phyloP scores from a whole-genome alignment of 176 grass and related monocot species.

The Cymbopogon citratus region DNA sequence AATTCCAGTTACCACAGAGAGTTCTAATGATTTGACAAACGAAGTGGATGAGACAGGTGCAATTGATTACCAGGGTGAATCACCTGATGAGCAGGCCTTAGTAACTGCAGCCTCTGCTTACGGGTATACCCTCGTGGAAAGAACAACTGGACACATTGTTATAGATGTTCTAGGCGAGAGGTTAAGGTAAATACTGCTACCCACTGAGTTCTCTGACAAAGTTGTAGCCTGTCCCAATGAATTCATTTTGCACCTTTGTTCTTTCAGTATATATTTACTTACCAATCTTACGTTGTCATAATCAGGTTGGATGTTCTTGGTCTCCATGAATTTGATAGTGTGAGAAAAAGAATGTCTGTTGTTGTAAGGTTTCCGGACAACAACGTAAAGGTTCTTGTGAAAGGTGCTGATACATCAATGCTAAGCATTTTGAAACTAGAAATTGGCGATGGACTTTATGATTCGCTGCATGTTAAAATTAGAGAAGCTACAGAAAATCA shows the following conservation, averaged over 20 bases:
- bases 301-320: slow-evolving; percentile 98
- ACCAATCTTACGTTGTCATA: slow-evolving; percentile 20
- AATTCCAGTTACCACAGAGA: slow-evolving; percentile 64
- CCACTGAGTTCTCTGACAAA: background rate
- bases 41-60: slow-evolving; percentile 40
- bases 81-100: slow-evolving; percentile 97
- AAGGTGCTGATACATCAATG: slow-evolving; percentile 96
- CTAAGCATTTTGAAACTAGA: slow-evolving; percentile 62
- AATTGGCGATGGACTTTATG: slow-evolving; percentile 21
- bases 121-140: slow-evolving; percentile 81
- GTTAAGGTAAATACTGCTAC: slow-evolving; percentile 55
- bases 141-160: slow-evolving; percentile 93
- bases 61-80: slow-evolving; percentile 96
- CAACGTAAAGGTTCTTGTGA: slow-evolving; percentile 92
- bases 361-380: slow-evolving; percentile 90
- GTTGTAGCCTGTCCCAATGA: background rate
- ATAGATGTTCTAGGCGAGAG: slow-evolving; percentile 81
- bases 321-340: slow-evolving; percentile 97
- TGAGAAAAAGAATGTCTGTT: slow-evolving; percentile 99
- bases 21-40: slow-evolving; percentile 21
- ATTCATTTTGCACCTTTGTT: slow-evolving; percentile 22
- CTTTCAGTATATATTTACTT: slow-evolving; percentile 18
- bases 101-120: slow-evolving; percentile 84
- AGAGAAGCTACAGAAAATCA: slow-evolving; percentile 66
- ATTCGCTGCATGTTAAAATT: slow-evolving; percentile 53